These are phyloP conservation scores for Stropharia rugosoannulata DNA, from an alignment of 768 basidiomycete genomes.

Conservation along the genomic window DNA sequence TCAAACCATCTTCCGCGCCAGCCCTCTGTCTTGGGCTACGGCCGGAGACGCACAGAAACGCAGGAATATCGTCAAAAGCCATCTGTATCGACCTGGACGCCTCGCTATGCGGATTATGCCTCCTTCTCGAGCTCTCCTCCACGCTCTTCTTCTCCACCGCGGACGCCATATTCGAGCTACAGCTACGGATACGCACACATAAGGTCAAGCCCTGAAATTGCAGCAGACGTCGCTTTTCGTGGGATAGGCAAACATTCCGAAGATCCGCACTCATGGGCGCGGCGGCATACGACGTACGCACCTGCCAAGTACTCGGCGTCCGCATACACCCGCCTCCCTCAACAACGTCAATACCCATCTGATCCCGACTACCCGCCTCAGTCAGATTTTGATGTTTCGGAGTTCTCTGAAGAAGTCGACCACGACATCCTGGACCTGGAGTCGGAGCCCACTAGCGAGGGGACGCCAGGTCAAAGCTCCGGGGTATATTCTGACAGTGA, in stretches of 20 bases:
- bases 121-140: conserved; percentile 32
- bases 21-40: conserved; percentile 19
- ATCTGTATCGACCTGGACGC: conserved; percentile 16
- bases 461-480: conserved; percentile 22
- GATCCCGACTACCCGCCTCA: conserved; percentile 26
- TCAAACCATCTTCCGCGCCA: conserved; percentile 29
- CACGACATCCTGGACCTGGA: conserved; percentile 21
- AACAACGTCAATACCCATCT: conserved; percentile 24
- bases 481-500: conserved; percentile 33
- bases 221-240: conserved; percentile 20
- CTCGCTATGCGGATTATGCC: conserved; percentile 17
- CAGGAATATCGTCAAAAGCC: conserved; percentile 16
- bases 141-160: conserved; percentile 38
- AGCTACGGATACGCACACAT: conserved; percentile 29
- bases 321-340: conserved; percentile 24
- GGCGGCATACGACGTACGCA: conserved; percentile 15
- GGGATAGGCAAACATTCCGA: conserved; percentile 21
- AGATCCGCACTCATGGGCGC: conserved; percentile 28
- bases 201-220: conserved; percentile 33
- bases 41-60: conserved; percentile 16
- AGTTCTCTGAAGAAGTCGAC: conserved; percentile 27
- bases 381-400: conserved; percentile 34
- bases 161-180: conserved; percentile 31
- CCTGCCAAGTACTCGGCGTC: conserved; percentile 14
- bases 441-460: conserved; percentile 24